Base-by-base conservation (phyloP, 345 rosid genomes). In the Iberis pinnata region DNA sequence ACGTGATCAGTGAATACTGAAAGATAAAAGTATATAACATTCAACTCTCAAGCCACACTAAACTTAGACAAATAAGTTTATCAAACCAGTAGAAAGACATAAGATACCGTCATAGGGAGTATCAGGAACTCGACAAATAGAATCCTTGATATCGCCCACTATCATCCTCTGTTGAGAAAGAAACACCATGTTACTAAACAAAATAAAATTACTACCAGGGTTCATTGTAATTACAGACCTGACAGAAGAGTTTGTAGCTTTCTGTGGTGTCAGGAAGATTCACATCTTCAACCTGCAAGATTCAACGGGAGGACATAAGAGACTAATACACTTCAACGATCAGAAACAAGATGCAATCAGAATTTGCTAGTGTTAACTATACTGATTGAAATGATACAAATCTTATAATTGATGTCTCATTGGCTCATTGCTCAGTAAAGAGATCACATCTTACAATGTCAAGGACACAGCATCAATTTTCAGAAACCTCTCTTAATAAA, bases 81-180 rank as follows among this genome's bases (percentile, higher is more conserved):
- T 29, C 7, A 20, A 35, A 37, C 49, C 33, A 39, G 48, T 8
- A n/a, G 35, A 38, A 35, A 65, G 57, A 64, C 58, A 43, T 17
- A 43, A 58, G 17, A 37, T 53, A 92, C 98, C 97, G 67, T 92
- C 96, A 70, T 88, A 92, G 18, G 93, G 88, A 63, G 95, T 85
- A 78, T 92, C 98, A 32, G 98, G 97, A 35, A 93, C 98, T 27
- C 98, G 84, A 47, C 95, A 92, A 16, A 92, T 89, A 9, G 88
- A 81, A 74, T 92, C 98, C 74, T 88, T 92, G 77, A 92, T 85
- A 70, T 92, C 98, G 74, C 95, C 78, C 43, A 84, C 98, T 68
- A 92, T 88, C 51, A 80, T 80, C 68, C 88, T 83, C 98, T 92
- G 86, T 62, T 53, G 53, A 60, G 42, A 70, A 65, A 17, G 61